These are phyloP conservation scores for Pseudozyma thailandica DNA, from an alignment of 1,284 basidiomycete genomes.

Conservation along the genomic window DNA sequence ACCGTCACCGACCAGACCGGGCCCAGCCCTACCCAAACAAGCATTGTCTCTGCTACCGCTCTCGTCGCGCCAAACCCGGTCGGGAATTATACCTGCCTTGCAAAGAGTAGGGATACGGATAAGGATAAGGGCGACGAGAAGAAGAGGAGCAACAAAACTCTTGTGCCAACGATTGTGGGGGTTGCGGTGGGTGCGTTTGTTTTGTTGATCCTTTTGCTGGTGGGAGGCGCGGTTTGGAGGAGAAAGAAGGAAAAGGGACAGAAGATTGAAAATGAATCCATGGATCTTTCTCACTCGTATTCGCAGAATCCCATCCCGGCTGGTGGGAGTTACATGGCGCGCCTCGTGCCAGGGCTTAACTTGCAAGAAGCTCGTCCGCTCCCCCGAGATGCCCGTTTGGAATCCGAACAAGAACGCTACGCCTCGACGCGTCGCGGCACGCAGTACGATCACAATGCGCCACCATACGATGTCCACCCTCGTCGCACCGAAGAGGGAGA, in stretches of 20 bases:
- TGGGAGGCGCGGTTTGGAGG: conserved; percentile 27
- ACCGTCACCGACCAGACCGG: conserved; percentile 24
- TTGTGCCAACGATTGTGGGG: conserved; percentile 36
- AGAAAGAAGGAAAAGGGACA: conserved; percentile 24
- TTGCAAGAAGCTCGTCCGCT: conserved; percentile 26
- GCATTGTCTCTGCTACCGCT: neutral
- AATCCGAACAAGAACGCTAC: conserved; percentile 28
- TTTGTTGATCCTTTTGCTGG: conserved; percentile 20
- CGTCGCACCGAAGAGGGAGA: neutral
- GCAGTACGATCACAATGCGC: conserved; percentile 9
- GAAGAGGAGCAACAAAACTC: conserved; percentile 12
- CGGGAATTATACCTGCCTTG: conserved; percentile 26
- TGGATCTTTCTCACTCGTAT: conserved; percentile 20
- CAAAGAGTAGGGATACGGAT: neutral
- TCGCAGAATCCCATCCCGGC: conserved; percentile 2
- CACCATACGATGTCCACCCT: neutral
- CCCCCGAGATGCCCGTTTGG: conserved; percentile 16
- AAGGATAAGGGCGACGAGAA: neutral
- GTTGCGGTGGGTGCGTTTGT: conserved; percentile 24
- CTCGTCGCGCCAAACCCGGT: conserved; percentile 13
- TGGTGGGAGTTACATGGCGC: conserved; percentile 37
- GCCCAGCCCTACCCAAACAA: conserved; percentile 1
- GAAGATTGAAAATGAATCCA: conserved; percentile 21
- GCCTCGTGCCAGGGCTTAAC: conserved; percentile 37
- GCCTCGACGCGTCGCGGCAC: conserved; percentile 20